Evolutionary conservation across 2,329 filamentous ascomycete genomes (phyloP), one percentile per base, ranked within the genome.

Genomic region (Aureobasidium sp.): DNA sequence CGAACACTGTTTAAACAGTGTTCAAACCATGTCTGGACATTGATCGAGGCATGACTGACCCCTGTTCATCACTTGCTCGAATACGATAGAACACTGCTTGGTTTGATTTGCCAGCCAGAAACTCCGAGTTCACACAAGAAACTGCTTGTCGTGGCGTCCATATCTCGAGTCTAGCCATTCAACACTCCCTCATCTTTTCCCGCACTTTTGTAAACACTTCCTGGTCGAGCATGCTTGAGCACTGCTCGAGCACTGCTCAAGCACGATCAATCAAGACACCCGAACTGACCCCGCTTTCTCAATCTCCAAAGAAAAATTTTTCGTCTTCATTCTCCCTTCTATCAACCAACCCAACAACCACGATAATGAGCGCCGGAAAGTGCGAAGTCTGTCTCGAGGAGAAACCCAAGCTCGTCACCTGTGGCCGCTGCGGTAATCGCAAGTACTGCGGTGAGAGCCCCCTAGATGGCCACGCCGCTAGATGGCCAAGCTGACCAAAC

Each of bases 331-430:
- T 12, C n/a, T 41, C 34, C 14, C n/a, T 31, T n/a, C n/a, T 22
- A 27, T 2, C n/a, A 34, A 20, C 27, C 39, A 31, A 44, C 6
- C 8, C 39, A 17, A 11, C 53, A 39, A 17, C 42, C n/a, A 37
- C 55, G 22, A 48, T 11, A 4, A 59, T 59, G 55, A 39, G 41
- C 29, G 42, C 55, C 34, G 55, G 31, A 47, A 59, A 59, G 44
- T 59, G 55, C 15, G 55, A 59, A 29, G 55, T 59, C 15, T 59
- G 55, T n/a, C 42, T 59, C 29, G 55, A 59, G 20, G 55, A 59
- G 31, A 59, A 48, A 17, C 41, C 55, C 9, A 59, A 59, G 42
- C 31, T 59, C 31, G 55, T 59, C 20, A 59, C 34, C 6, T 59
- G 55, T 15, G 55, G 42, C 22, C 41, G 55, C 11, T 59, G 55